A percentile compares a stretch with the other conserved stretches of the same genome.
phyloP scores from a whole-genome alignment of 495 filamentous ascomycete genomes.

The Aspergillus nidulans region DNA sequence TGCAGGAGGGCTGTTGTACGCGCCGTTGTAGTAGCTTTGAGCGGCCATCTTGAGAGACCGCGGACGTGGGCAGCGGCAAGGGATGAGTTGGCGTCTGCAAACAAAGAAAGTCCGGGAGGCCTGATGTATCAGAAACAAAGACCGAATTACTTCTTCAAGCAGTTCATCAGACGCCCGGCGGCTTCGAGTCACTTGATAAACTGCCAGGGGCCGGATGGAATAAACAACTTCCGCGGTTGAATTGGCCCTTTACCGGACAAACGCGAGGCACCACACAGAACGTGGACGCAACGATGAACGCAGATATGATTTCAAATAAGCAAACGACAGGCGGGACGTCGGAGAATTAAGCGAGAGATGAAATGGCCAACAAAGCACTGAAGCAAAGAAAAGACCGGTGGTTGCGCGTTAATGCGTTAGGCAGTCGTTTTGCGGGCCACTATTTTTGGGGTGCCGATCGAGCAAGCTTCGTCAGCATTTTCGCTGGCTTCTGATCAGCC shows the following conservation, averaged over 20 bases:
- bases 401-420: slow-evolving; percentile 9
- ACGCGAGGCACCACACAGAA: slow-evolving; percentile 6
- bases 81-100: background rate
- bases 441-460: slow-evolving; percentile 12
- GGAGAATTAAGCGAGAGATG: background rate
- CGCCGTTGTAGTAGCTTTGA: slow-evolving; percentile 72
- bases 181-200: background rate
- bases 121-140: background rate
- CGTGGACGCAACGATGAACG: background rate
- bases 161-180: background rate
- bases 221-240: slow-evolving; percentile 7
- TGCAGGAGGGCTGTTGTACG: slow-evolving; percentile 41
- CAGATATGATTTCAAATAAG: background rate
- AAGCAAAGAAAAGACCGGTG: background rate
- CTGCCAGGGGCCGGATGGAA: background rate
- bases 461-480: slow-evolving; percentile 13
- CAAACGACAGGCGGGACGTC: background rate
- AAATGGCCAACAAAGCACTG: background rate
- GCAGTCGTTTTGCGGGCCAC: slow-evolving; percentile 13
- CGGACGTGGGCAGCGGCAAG: slow-evolving; percentile 6
- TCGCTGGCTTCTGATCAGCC: slow-evolving; percentile 2
- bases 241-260: slow-evolving; percentile 10
- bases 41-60: slow-evolving; percentile 61
- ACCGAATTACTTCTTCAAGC: background rate
- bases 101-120: background rate